Evolutionary conservation across 768 basidiomycete species (phyloP).

Genomic region (Tulasnella sp.): DNA sequence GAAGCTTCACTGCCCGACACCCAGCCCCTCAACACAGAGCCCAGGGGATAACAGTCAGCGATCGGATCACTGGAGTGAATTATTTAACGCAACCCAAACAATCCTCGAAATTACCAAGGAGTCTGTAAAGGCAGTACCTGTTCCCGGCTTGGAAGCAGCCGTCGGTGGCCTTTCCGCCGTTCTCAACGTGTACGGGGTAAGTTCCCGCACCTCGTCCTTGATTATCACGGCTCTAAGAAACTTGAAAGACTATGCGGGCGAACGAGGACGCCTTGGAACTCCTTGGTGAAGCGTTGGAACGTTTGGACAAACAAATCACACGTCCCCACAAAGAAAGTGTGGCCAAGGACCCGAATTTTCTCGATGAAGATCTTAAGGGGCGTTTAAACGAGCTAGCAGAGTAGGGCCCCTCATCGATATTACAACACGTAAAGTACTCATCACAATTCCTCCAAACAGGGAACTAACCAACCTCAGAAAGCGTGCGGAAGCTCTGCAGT

Average conservation of each 20-base stretch:
- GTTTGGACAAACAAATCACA: background rate
- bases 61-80: background rate
- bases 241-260: background rate
- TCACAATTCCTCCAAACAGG: background rate
- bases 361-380: background rate
- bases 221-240: background rate
- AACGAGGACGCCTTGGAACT: background rate
- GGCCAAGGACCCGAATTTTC: background rate
- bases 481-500: background rate
- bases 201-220: background rate
- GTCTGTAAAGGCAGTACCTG: background rate
- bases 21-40: background rate
- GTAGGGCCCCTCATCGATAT: background rate
- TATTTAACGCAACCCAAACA: background rate
- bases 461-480: background rate
- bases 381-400: background rate
- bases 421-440: background rate
- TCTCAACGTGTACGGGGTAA: background rate
- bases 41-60: background rate
- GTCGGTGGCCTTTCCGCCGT: background rate
- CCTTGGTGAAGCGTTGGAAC: background rate
- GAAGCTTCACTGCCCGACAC: background rate
- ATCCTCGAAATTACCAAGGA: background rate
- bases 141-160: constrained; percentile 14
- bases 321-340: background rate